A percentile compares a stretch with the other conserved stretches of the same genome.
Evolutionary conservation across 2,329 filamentous ascomycete species (phyloP).

Genomic region (Tolypocladium guangdongense): DNA sequence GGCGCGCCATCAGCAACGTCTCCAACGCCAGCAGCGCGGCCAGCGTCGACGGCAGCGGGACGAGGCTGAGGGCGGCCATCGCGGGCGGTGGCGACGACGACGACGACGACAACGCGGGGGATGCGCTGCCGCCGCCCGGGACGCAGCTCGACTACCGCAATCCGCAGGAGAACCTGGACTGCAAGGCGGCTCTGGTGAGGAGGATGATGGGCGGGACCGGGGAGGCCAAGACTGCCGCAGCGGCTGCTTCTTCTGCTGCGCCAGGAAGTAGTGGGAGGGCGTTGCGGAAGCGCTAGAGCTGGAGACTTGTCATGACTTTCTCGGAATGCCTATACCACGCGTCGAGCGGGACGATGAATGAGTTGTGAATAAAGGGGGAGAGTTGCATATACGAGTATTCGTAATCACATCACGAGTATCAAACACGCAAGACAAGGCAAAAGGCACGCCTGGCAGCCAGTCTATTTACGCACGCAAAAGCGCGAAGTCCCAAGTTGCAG

Average conservation of each 20-base stretch:
- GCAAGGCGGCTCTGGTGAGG: constrained; percentile 32
- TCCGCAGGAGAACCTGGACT: constrained; percentile 30
- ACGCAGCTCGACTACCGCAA: constrained; percentile 46
- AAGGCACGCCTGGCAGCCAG: neutral
- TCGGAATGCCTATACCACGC: neutral
- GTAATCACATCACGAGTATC: neutral
- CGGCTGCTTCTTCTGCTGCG: neutral
- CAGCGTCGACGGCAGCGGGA: constrained; percentile 24
- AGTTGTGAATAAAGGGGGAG: neutral
- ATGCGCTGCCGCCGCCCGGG: constrained; percentile 26
- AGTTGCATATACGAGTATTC: neutral
- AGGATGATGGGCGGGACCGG: constrained; percentile 25
- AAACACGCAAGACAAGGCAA: neutral
- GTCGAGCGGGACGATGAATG: neutral
- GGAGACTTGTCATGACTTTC: neutral
- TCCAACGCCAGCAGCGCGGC: constrained; percentile 38
- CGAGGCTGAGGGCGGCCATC: constrained; percentile 1
- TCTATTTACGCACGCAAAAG: neutral
- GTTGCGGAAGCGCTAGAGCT: constrained; percentile 10
- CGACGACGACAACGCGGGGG: constrained; percentile 10
- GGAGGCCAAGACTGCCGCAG: constrained; percentile 3
- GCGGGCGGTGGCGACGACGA: constrained; percentile 4
- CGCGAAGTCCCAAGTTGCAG: neutral
- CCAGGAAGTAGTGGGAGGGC: constrained; percentile 6
- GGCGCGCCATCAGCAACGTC: constrained; percentile 46